phyloP scores from a whole-genome alignment of 31 red algal species.

The Asparagopsis taxiformis region DNA sequence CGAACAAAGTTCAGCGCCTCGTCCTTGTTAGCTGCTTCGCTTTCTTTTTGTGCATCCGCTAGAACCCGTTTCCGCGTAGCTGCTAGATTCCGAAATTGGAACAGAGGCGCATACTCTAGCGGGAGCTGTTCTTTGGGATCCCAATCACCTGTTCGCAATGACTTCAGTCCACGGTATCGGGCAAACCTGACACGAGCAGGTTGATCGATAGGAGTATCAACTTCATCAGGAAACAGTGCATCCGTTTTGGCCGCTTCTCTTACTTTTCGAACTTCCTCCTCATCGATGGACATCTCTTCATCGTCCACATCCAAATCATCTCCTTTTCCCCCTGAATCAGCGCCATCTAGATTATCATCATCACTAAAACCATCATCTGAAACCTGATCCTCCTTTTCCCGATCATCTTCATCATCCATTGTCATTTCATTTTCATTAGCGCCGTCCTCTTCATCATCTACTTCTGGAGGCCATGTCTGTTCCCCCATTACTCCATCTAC shows the following conservation, averaged over 20 bases:
- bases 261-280: slow-evolving; percentile 40
- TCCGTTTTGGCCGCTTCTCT: slow-evolving; percentile 43
- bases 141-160: slow-evolving; percentile 86
- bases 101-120: slow-evolving; percentile 55
- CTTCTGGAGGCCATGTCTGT: slow-evolving; percentile 84
- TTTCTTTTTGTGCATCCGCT: slow-evolving; percentile 13
- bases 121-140: slow-evolving; percentile 83
- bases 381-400: slow-evolving; percentile 12
- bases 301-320: too few relatives aligned
- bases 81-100: slow-evolving; percentile 75
- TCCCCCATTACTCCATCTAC: slow-evolving; percentile 56
- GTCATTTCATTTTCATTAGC: background rate
- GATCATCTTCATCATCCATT: slow-evolving; percentile 41
- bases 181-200: slow-evolving; percentile 86
- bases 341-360: too few relatives aligned
- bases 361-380: slow-evolving; percentile 4
- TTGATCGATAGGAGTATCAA: slow-evolving; percentile 80
- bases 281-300: slow-evolving; percentile 50
- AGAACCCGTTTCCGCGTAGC: slow-evolving; percentile 49
- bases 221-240: slow-evolving; percentile 88
- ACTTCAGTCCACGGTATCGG: slow-evolving; percentile 80
- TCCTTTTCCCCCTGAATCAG: too few relatives aligned
- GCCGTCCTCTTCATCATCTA: background rate
- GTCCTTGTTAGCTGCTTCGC: slow-evolving; percentile 12
- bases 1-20: slow-evolving; percentile 11